Conservation (phyloP, 192 early-diverging fungal species). For the Spizellomyces sp. region DNA sequence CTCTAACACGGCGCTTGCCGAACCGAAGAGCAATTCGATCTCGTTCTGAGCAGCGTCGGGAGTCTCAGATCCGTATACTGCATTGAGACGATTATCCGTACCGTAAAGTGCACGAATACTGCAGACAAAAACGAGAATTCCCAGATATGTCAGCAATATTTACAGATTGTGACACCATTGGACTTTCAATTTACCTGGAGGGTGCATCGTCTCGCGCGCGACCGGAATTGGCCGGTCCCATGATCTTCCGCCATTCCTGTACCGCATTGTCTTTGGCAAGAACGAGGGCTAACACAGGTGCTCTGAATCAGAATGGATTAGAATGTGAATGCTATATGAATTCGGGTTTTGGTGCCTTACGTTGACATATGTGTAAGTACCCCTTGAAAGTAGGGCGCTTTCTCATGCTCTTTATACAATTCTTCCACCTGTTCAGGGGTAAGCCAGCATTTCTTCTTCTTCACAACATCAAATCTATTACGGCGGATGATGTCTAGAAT, state of each 20-base stretch:
- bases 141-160: neutral
- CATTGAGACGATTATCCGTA: slow-evolving; percentile 58
- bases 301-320: slow-evolving; percentile 25
- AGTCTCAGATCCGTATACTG: slow-evolving; percentile 55
- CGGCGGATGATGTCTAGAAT: slow-evolving; percentile 46
- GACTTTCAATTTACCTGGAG: slow-evolving; percentile 38
- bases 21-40: slow-evolving; percentile 45
- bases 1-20: slow-evolving; percentile 27
- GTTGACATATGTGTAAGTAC: slow-evolving; percentile 53
- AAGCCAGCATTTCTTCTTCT: slow-evolving; percentile 57
- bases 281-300: slow-evolving; percentile 53
- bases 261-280: slow-evolving; percentile 54
- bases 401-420: slow-evolving; percentile 57
- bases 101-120: slow-evolving; percentile 58
- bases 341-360: slow-evolving; percentile 16
- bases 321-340: neutral
- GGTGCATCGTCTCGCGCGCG: slow-evolving; percentile 50
- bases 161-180: slow-evolving; percentile 1
- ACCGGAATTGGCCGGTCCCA: slow-evolving; percentile 53
- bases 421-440: slow-evolving; percentile 47
- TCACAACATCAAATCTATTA: slow-evolving; percentile 52
- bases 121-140: neutral
- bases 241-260: slow-evolving; percentile 52
- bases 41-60: slow-evolving; percentile 45
- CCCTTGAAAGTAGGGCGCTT: slow-evolving; percentile 47